These are phyloP conservation scores for Aspergillus pseudoterreus DNA, from an alignment of 2,329 filamentous ascomycete genomes.

Conservation along the genomic window DNA sequence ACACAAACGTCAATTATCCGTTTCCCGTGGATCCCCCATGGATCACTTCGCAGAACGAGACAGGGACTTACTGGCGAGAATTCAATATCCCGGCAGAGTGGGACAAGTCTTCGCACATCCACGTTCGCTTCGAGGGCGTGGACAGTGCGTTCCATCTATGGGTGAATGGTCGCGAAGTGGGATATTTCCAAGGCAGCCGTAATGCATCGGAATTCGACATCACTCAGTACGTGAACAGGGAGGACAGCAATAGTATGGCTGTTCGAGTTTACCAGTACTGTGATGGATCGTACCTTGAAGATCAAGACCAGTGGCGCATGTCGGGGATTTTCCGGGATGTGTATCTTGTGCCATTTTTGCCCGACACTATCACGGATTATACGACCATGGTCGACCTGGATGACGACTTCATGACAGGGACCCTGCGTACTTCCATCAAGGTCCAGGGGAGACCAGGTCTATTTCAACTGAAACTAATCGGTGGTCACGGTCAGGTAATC, in stretches of 20 bases:
- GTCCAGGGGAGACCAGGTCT: not conserved
- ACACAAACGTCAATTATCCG: constrained; percentile 65
- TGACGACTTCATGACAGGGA: constrained; percentile 51
- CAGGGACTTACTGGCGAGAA: constrained; percentile 57
- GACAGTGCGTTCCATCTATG: constrained; percentile 69
- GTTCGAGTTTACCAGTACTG: constrained; percentile 70
- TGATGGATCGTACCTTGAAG: constrained; percentile 67
- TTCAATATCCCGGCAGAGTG: constrained; percentile 54
- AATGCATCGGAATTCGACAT: constrained; percentile 70
- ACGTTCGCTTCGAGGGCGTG: constrained; percentile 67
- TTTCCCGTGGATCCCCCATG: constrained; percentile 63
- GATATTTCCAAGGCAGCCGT: constrained; percentile 65
- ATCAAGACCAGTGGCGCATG: constrained; percentile 67
- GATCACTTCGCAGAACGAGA: constrained; percentile 61
- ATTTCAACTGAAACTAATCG: constrained; percentile 27
- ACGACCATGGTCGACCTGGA: constrained; percentile 7
- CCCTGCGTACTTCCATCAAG: not conserved
- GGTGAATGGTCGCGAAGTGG: constrained; percentile 61
- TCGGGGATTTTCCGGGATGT: constrained; percentile 67
- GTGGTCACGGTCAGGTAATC: constrained; percentile 49
- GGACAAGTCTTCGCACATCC: constrained; percentile 50
- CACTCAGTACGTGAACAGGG: constrained; percentile 46
- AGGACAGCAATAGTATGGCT: constrained; percentile 50
- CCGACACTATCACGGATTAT: constrained; percentile 15
- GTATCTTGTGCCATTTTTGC: constrained; percentile 56